Conservation (phyloP, 2,329 filamentous ascomycete species). For the Colletotrichum theobromicola region DNA sequence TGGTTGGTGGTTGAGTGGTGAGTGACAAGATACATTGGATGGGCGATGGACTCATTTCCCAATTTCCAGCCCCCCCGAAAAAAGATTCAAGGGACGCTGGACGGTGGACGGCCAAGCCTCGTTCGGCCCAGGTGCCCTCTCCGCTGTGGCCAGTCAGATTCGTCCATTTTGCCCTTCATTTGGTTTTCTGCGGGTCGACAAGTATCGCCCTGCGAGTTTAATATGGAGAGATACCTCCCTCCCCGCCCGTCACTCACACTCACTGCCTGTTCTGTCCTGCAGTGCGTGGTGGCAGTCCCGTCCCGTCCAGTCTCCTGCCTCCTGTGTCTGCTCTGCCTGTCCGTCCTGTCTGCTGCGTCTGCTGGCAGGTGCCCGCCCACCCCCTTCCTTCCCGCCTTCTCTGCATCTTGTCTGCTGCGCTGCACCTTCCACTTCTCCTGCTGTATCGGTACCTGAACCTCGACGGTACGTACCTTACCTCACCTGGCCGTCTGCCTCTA, state of each 20-base stretch:
- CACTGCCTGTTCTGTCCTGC: background rate
- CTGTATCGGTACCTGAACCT: background rate
- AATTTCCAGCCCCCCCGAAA: slow-evolving; percentile 6
- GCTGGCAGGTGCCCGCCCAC: background rate
- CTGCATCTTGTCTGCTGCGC: background rate
- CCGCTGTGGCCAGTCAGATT: background rate
- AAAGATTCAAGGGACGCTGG: background rate
- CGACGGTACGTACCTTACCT: background rate
- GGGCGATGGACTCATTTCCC: slow-evolving; percentile 2
- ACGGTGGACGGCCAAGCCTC: slow-evolving; percentile 3
- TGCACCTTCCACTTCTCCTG: background rate
- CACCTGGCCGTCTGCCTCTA: background rate
- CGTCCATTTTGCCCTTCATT: background rate
- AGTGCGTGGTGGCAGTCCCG: too few relatives aligned
- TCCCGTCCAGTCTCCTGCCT: too few relatives aligned
- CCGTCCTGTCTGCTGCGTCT: background rate
- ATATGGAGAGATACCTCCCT: background rate
- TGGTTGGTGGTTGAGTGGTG: background rate
- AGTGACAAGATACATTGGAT: background rate
- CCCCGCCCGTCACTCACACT: background rate
- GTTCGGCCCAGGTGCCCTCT: background rate
- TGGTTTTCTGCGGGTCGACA: background rate
- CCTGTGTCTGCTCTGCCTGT: background rate
- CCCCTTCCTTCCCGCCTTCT: background rate
- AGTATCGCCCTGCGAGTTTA: background rate